Evolutionary conservation across 208 protist genomes (phyloP), one percentile per base, ranked within the genome.

Genomic region (Crithidia expoeki): DNA sequence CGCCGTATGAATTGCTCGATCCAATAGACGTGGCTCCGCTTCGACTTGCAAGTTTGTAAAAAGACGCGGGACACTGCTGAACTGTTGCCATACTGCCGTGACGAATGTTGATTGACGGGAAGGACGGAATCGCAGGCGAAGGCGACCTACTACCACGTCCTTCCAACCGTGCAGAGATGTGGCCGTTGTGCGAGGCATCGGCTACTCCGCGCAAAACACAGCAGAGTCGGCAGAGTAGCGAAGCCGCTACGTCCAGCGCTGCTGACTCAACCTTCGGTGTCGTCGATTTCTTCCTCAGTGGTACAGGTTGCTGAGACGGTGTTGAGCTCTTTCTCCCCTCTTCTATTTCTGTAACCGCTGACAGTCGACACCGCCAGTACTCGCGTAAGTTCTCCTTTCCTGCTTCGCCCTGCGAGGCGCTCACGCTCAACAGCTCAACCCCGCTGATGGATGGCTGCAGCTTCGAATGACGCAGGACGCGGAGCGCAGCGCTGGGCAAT

Each of bases 381-480:
- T 47, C 38, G 23, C 53, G 28, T 21, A 28, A 10, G 19, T 33
- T 44, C 0, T 56, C 42, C 28, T 28, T 16, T 25, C 16, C 12
- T 6, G n/a, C 10, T 14, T n/a, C 58, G 47, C 28, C 47, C 33
- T 53, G 30, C 52, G 53, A 21, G 5, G 11, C 19, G 17, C 42
- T 27, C 23, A 51, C 27, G 27, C 1, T 28, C 28, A 61, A 17
- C n/a, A 75, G 50, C 19, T 76, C 70, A 4, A 44, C 44, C 27
- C 70, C 70, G 12, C 36, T 27, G n/a, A 76, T 38, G n/a, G 70
- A 44, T 23, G 70, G 70, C 55, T 69, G 70, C 27, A 76, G 21
- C 16, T 23, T 6, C 0, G 32, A 32, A 59, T 51, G 34, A 11
- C 70, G 62, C 61, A 76, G 33, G 4, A 65, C 44, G 1, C 36